These are phyloP conservation scores for Mortierella alpina DNA, from an alignment of 192 early-diverging fungal genomes.

Conservation along the genomic window DNA sequence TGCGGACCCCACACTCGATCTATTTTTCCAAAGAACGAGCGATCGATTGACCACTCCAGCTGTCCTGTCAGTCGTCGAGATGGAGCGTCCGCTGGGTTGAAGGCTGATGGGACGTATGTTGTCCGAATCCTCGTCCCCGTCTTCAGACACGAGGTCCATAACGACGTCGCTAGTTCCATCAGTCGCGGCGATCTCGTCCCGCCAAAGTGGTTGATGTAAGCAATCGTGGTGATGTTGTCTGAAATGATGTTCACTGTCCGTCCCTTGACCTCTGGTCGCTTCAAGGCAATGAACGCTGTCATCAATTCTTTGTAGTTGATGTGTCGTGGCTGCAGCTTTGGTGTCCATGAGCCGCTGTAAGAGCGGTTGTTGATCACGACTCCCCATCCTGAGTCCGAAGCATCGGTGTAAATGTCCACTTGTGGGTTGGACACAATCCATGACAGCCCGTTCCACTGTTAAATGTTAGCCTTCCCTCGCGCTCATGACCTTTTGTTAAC, in stretches of 20 bases:
- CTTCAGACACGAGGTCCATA: slow-evolving; percentile 26
- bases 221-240: slow-evolving; percentile 27
- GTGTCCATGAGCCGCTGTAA: slow-evolving; percentile 21
- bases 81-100: slow-evolving; percentile 45
- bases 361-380: background rate
- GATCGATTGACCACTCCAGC: slow-evolving; percentile 23
- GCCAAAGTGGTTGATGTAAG: slow-evolving; percentile 45
- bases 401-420: slow-evolving; percentile 40
- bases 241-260: slow-evolving; percentile 7
- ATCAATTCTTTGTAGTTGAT: slow-evolving; percentile 53
- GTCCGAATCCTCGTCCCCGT: slow-evolving; percentile 30
- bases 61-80: slow-evolving; percentile 17
- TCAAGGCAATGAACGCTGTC: slow-evolving; percentile 11
- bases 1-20: slow-evolving; percentile 31
- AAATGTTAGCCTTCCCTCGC: background rate
- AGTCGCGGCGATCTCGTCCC: slow-evolving; percentile 18
- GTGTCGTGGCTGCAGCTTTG: background rate
- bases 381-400: slow-evolving; percentile 39
- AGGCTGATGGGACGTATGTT: slow-evolving; percentile 29
- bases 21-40: slow-evolving; percentile 11
- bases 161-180: slow-evolving; percentile 19
- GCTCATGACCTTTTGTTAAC: no score
- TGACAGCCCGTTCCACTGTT: slow-evolving; percentile 33
- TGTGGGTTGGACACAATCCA: slow-evolving; percentile 22
- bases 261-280: slow-evolving; percentile 16